Evolutionary conservation across 768 basidiomycete species (phyloP), one percentile per base, ranked within the genome.

Genomic region (Psilocybe cubensis): DNA sequence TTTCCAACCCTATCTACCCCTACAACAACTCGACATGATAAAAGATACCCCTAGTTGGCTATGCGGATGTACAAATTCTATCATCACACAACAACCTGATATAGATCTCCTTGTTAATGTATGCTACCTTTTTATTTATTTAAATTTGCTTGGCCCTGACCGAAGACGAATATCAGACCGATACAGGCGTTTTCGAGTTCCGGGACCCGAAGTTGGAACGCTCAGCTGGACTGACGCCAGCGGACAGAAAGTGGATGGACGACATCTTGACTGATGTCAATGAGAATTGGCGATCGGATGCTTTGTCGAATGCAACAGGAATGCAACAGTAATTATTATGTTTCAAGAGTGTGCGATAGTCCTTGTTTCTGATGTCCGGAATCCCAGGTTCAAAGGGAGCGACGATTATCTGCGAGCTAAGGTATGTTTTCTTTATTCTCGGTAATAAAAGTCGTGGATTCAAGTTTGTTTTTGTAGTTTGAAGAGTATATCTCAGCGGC

Each of bases 241-340:
- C 96, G 0, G 97, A 98, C 70, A 79, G 96, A 57, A 96, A 92
- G 71, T 99, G 97, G 97, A 93, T 98, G 83, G 96, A 98, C 67
- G 94, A 96, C 63, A 86, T 96, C 54, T 83, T 96, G 38, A 84
- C 80, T 52, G 92, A 94, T 59, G 93, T 96, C 10, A 92, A 92
- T 59, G 86, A 91, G 49, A 82, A 82, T 7, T 96, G 89, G 89
- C 82, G 84, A 55, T 83, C 86, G 3, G 76, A 75, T 9, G 88
- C 91, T 61, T 82, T 88, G 0, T 74, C 73, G 4, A 78, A 78
- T 53, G 79, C 82, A 1, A 65, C 73, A 12, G 81, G 80, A 25
- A 84, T 95, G 80, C 85, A 69, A 27, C 64, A 86, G 86, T 92
- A 63, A 46, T 88, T 80, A 38, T 45, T n/a, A n/a, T 60, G 44